Conservation (phyloP, 148 eudicot species). For the Rhododendron kiyosumense region DNA sequence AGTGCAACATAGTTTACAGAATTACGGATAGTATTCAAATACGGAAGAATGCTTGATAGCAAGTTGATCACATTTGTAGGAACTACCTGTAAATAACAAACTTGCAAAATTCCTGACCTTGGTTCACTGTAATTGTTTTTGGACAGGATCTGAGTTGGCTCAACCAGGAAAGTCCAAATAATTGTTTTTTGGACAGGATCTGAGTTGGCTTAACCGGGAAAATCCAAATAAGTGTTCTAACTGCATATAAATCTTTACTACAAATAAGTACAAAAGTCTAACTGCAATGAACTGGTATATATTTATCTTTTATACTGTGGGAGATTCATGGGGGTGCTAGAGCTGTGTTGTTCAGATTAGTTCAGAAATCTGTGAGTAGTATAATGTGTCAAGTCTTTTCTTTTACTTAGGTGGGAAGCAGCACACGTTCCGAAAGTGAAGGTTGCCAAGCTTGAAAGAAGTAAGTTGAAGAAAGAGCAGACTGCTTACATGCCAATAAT, state of each 20-base stretch:
- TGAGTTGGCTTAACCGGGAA: too few species aligned
- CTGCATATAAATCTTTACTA: neutral
- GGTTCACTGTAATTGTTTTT: neutral
- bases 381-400: neutral
- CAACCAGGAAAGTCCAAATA: too few species aligned
- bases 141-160: too few species aligned
- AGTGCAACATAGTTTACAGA: neutral
- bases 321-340: neutral
- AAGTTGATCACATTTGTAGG: neutral
- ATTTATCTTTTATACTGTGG: too few species aligned
- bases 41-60: neutral
- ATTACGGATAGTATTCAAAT: neutral
- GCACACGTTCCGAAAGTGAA: conserved; percentile 70
- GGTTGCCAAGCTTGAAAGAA: conserved; percentile 56
- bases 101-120: neutral
- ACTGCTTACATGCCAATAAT: conserved; percentile 82
- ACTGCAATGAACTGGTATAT: neutral
- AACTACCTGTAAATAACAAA: neutral
- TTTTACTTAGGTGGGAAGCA: conserved; percentile 79
- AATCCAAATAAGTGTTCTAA: too few species aligned
- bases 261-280: neutral
- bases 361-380: neutral
- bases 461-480: conserved; percentile 53
- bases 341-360: neutral
- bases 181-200: too few species aligned